phyloP scores from a whole-genome alignment of 1,139 yeast species.

The Zygosaccharomyces sapae region DNA sequence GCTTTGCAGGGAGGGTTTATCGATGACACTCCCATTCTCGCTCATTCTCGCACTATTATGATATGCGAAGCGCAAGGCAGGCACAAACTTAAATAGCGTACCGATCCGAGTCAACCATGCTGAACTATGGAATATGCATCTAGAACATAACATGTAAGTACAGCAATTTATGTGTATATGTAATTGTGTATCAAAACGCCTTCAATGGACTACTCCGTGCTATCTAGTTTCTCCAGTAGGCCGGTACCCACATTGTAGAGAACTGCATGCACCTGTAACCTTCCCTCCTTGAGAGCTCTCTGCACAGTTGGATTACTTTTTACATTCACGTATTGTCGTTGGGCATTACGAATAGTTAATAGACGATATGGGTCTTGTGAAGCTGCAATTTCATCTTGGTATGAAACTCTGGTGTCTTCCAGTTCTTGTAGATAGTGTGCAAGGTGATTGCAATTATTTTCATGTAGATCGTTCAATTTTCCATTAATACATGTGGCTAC shows the following conservation, averaged over 20 bases:
- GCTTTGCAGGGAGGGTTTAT: too few relatives aligned
- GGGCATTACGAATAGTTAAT: constrained; percentile 76
- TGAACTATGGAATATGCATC: not conserved
- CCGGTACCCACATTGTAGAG: constrained; percentile 86
- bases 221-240: constrained; percentile 44
- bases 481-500: constrained; percentile 79
- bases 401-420: constrained; percentile 44
- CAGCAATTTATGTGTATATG: not conserved
- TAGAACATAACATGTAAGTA: not conserved
- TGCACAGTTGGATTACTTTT: constrained; percentile 69
- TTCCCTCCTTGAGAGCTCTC: constrained; percentile 63
- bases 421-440: constrained; percentile 43
- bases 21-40: too few relatives aligned
- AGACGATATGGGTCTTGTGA: constrained; percentile 23
- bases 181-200: not conserved
- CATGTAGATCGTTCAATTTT: constrained; percentile 50
- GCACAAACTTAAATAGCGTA: too few relatives aligned
- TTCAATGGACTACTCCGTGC: constrained; percentile 12
- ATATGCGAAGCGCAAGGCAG: too few relatives aligned
- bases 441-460: constrained; percentile 41
- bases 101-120: too few relatives aligned
- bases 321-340: constrained; percentile 49
- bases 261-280: constrained; percentile 83
- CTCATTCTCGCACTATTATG: too few relatives aligned
- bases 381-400: constrained; percentile 36